Evolutionary conservation across 768 basidiomycete genomes (phyloP), one percentile per base, ranked within the genome.

Genomic region (Pulveroboletus sp.): DNA sequence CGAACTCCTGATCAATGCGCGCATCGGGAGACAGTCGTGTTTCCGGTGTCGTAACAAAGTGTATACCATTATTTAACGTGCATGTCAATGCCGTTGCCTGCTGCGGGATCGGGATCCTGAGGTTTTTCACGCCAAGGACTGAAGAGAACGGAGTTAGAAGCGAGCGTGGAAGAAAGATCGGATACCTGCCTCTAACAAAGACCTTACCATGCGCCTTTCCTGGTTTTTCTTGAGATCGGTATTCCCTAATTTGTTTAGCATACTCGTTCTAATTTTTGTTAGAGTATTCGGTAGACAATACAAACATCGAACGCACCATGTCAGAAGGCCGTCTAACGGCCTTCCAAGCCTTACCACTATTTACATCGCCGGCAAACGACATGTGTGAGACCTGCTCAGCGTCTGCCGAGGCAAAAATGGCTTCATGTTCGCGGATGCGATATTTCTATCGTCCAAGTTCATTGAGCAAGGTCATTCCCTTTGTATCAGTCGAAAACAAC

Each of bases 51-150:
- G 89, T 90, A 32, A 97, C 94, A 56, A 87, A 93, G 67, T 96
- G 93, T 43, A 97, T 94, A 8, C 93, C 94, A 60, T 98, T 98
- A 69, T 98, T 96, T 54, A 98, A 75, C 0, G 91, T 92, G 66
- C 91, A 91, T 9, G 85, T 86, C 51, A 96, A 72, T 26, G 73
- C 76, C 0, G 93, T 93, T 0, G 79, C 69, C 55, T 89, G 76
- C n/a, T 72, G 70, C 0, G 93, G 94, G 28, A 97, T 57, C 1
- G 94, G 93, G 30, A 96, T 71, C 47, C 79, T 74, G 33, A 96
- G 73, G 41, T 77, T 79, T 58, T 80, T 86, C 50, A 93, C 76
- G 32, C 85, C 83, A 31, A 90, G 66, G 21, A 97, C 94, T 95
- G 39, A 28, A 24, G 8, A 8, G 30, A 37, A 39, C 30, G 18